Base-by-base conservation (phyloP, 352 stramenopile genomes). In the Peronospora farinosa region DNA sequence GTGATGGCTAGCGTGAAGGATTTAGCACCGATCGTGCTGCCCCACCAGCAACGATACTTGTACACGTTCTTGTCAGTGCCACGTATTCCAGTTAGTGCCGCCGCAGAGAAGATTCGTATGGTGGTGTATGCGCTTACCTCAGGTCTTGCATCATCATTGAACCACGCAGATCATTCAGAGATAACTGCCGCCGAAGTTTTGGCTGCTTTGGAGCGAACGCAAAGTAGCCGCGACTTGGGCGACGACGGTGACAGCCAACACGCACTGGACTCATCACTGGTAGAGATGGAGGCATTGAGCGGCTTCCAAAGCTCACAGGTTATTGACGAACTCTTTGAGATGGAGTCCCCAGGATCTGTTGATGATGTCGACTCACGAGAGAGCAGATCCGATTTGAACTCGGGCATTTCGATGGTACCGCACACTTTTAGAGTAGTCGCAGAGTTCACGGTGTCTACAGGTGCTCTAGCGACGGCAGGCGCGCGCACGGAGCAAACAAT, bases 41-140 rank as follows among this genome's bases (percentile, higher is more conserved):
- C 60, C 7, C 39, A 62, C 19, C 68, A 60, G 31, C 72, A 71
- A 15, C 70, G 76, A 2, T 82, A 83, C 25, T 45, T 87, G 32
- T 92, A 92, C 57, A 86, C 78, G 33, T 92, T 92, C 61, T 60
- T 92, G 55, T 73, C 78, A 1, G 81, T 92, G n/a, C 81, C 81
- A 12, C 76, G 79, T 1, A 88, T 92, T 9, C 71, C 76, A 10
- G 71, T 90, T 4, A 64, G 67, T 7, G 46, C 61, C 1, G 67
- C 61, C 0, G 72, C 81, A 6, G 81, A 92, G 46, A 83, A 81
- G 33, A 66, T 92, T 39, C 78, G 81, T 7, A 65, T 92, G 48
- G 75, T 92, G 0, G 81, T 89, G 27, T 92, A 92, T 51, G 62
- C 81, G 0, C 41, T 82, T 19, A 78, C 65, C 17, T 63, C 67